Evolutionary conservation across 805 yeast species (phyloP), one percentile per base, ranked within the genome.

Genomic region (Metschnikowia lochheadii): DNA sequence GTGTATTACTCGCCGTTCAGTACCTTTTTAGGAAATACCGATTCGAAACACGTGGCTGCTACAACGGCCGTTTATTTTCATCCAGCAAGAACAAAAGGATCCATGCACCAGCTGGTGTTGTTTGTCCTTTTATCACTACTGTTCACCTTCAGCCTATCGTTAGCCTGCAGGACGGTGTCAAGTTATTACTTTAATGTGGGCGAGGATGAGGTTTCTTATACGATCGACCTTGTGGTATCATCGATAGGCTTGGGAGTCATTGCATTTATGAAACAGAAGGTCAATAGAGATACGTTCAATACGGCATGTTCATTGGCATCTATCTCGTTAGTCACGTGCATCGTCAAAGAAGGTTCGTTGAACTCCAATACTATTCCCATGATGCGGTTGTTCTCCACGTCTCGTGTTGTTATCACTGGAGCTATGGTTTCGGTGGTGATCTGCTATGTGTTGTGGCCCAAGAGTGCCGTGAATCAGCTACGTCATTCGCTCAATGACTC

Each of bases 51-150:
- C 69, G 78, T 87, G 55, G 83, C 85, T 2, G 89, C 95, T 36
- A 89, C 96, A 0, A 85, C 85, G 8, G 85, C 88, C 1, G 94
- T 88, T 2, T 89, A 89, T 65, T 88, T 89, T 71, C 94, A 88
- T 61, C 89, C 96, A 0, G 79, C 91, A 1, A 66, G 96, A 44
- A 78, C 94, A 0, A 79, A 80, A 50, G 96, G 96, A 0, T 80
- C 88, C 17, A 88, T 88, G 92, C 78, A 82, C 52, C 89, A 88
- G 61, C 83, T 90, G 11, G 64, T 85, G 15, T 62, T 80, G 40
- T 89, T 81, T 66, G 91, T 84, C 3, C 57, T 75, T 0, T 50
- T 79, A 2, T 72, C 89, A 1, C 65, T 87, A 14, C 47, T 70
- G 3, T 88, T 73, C 67, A 79, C 82, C 40, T 77, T 81, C 49